Conservation (phyloP, 495 filamentous ascomycete genomes). For the Trichoderma reesei region DNA sequence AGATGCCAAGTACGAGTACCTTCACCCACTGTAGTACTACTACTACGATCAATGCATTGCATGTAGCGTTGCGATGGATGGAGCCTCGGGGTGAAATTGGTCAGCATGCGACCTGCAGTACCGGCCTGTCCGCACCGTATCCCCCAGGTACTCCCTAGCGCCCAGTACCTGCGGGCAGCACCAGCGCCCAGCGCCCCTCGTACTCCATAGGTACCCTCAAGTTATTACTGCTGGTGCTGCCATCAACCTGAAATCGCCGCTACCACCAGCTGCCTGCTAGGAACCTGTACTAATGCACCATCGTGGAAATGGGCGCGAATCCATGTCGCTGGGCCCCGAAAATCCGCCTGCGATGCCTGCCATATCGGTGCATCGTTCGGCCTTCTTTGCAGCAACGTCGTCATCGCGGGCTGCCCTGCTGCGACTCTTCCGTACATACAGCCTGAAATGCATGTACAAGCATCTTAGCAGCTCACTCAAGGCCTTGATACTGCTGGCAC, state of each 20-base stretch:
- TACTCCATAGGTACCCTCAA: no score
- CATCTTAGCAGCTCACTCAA: neutral
- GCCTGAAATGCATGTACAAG: neutral
- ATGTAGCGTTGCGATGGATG: neutral
- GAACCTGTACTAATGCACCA: neutral
- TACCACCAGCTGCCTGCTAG: neutral
- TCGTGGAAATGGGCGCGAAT: neutral
- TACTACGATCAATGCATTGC: neutral
- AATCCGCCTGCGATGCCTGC: neutral
- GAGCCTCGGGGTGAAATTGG: neutral
- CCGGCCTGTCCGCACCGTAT: conserved; percentile 3
- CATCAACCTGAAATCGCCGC: no score
- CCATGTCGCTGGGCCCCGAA: neutral
- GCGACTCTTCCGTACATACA: neutral
- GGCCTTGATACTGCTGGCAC: neutral
- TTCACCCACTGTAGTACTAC: neutral
- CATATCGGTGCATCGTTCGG: neutral
- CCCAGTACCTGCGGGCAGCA: neutral
- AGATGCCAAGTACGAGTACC: no score
- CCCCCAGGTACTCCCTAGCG: neutral
- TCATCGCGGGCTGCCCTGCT: neutral
- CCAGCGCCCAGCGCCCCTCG: no score
- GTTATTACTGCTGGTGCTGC: no score
- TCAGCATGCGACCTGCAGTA: neutral
- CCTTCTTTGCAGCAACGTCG: neutral